Conservation (phyloP, 2,329 filamentous ascomycete genomes). For the Zymoseptoria brevis region DNA sequence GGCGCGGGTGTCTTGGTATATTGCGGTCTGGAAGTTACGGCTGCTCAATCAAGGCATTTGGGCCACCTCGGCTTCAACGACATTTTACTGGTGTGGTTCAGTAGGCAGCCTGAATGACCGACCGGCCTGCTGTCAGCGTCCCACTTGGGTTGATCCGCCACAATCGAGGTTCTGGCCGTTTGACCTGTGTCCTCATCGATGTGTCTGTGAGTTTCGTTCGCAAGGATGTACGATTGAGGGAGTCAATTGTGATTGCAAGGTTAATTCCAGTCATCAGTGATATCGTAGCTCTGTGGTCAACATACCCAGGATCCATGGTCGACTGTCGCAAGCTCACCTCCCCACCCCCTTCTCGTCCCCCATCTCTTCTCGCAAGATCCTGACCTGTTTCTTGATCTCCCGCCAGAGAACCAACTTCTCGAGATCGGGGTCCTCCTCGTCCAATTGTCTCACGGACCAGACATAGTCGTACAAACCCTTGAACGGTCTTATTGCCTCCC, state of each 20-base stretch:
- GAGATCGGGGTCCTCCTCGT: slow-evolving; percentile 36
- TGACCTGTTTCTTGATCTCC: slow-evolving; percentile 56
- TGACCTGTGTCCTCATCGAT: too few species aligned
- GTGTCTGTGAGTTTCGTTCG: background rate
- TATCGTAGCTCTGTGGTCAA: background rate
- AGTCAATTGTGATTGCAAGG: background rate
- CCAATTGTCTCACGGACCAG: slow-evolving; percentile 24
- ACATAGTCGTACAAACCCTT: slow-evolving; percentile 24
- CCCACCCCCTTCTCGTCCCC: slow-evolving; percentile 21
- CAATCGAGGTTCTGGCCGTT: too few species aligned
- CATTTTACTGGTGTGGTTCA: too few species aligned
- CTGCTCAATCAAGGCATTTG: too few species aligned
- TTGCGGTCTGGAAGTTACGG: too few species aligned
- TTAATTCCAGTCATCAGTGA: background rate
- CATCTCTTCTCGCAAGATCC: slow-evolving; percentile 54
- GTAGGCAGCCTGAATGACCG: too few species aligned
- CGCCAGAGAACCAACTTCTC: slow-evolving; percentile 50
- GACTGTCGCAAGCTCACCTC: background rate
- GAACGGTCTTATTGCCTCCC: slow-evolving; percentile 17
- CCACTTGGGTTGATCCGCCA: too few species aligned
- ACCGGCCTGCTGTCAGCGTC: too few species aligned
- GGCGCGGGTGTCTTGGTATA: too few species aligned
- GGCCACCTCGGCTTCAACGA: too few species aligned
- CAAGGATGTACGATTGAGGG: background rate
- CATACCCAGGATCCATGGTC: background rate